A percentile compares a stretch with the other conserved stretches of the same genome.
These are phyloP conservation scores for Cucurbita maxima DNA, from an alignment of 306 rosid species.

Conservation along the genomic window DNA sequence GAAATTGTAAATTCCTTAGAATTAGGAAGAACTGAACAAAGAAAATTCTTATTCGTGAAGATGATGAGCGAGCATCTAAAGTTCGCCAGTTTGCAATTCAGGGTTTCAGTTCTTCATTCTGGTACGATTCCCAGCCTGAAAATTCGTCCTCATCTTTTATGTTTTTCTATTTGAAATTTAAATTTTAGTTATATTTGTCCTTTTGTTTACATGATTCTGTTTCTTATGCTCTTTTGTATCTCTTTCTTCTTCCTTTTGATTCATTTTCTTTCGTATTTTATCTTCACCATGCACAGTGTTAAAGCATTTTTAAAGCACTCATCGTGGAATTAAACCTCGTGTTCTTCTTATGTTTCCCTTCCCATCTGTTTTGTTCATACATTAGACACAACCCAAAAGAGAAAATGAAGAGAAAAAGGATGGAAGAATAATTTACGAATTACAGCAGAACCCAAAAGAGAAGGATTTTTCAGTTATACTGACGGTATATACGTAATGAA, in stretches of 20 bases:
- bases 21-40: constrained; percentile 21
- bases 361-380: neutral
- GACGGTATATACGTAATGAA: constrained; percentile 1
- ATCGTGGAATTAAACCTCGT: neutral
- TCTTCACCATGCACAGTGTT: too few relatives aligned
- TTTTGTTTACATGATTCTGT: neutral
- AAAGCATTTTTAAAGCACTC: too few relatives aligned
- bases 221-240: neutral
- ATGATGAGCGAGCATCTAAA: neutral
- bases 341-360: neutral
- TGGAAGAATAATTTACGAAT: neutral
- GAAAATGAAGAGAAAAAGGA: too few relatives aligned
- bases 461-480: neutral
- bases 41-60: neutral
- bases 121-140: neutral
- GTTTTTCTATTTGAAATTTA: neutral
- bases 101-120: neutral
- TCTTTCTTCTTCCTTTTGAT: neutral
- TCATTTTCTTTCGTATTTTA: neutral
- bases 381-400: too few relatives aligned
- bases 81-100: neutral
- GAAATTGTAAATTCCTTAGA: constrained; percentile 20
- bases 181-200: neutral
- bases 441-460: neutral
- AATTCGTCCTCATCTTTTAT: neutral